Evolutionary conservation across 2,329 filamentous ascomycete species (phyloP).

Genomic region (Fusarium algeriense): DNA sequence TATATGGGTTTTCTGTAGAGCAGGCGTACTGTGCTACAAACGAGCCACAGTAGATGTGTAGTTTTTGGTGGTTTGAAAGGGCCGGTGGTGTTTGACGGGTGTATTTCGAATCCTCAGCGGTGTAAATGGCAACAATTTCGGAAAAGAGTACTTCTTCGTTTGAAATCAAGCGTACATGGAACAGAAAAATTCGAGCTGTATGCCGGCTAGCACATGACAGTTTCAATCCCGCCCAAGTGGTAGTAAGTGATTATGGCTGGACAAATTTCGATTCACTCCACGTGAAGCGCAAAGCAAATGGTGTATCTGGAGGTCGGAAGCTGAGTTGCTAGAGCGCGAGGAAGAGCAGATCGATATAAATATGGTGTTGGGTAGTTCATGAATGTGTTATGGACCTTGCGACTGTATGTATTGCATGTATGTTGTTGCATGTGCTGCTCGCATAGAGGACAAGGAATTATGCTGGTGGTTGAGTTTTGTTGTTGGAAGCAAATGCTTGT

Average conservation of each 20-base stretch:
- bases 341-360: slow-evolving; percentile 10
- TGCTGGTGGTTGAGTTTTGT: background rate
- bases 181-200: background rate
- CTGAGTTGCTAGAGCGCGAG: slow-evolving; percentile 6
- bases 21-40: slow-evolving; percentile 11
- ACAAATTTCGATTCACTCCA: background rate
- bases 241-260: background rate
- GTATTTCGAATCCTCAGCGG: background rate
- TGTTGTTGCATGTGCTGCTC: slow-evolving; percentile 10
- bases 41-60: slow-evolving; percentile 9
- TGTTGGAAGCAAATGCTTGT: background rate
- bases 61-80: slow-evolving; percentile 1
- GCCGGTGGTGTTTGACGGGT: slow-evolving; percentile 2
- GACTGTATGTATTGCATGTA: slow-evolving; percentile 8
- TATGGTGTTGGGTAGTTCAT: slow-evolving; percentile 17
- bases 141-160: slow-evolving; percentile 7
- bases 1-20: slow-evolving; percentile 21
- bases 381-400: slow-evolving; percentile 17
- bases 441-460: slow-evolving; percentile 10
- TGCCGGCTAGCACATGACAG: slow-evolving; percentile 15
- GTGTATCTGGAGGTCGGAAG: background rate
- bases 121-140: background rate
- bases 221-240: background rate
- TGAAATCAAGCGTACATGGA: slow-evolving; percentile 12
- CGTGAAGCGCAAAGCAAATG: slow-evolving; percentile 1